Base-by-base conservation (phyloP, 345 rosid genomes). In the Hibiscus mutabilis region DNA sequence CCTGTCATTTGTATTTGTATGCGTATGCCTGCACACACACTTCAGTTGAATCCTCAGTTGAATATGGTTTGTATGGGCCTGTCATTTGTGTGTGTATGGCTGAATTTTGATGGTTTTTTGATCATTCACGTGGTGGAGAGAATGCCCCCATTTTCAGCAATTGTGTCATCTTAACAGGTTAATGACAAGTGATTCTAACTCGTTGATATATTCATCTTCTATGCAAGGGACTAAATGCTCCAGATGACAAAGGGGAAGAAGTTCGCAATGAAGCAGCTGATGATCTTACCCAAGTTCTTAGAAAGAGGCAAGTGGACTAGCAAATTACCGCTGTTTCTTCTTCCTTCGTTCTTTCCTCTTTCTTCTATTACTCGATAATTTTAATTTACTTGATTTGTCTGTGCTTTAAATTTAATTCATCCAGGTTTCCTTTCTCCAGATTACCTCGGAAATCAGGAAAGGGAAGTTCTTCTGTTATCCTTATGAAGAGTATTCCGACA, bases 361-460 rank as follows among this genome's bases (percentile, higher is more conserved):
- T 21, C 2, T 1, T 62, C 2, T 12, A 37, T 72, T 75, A 49
- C 16, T 24, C 1, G 5, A 21, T 22, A 5, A 7, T 72, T 61
- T 9, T 44, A 24, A 35, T 56, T 59, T 65, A 46, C 53, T 44
- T 31, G 65, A 72, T 70, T 7, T 55, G 24, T 42, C 33, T 31
- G 44, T 40, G 31, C 35, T 49, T 31, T 58, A 33, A 51, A 12
- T 70, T 76, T 58, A 57, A 73, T 47, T 33, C 40, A 24, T 72
- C 69, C 68, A 75, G 60, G 76, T 71, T 58, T 78, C 66, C 68
- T 66, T 71, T 70, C 75, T 73, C 76, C 11, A 82, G 87, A 78
- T 82, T 83, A 14, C 80, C 83, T 4, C 73, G 77, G 74, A 87
- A 87, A 79, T 58, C 77, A 49, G 79, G 81, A 67, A 88, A 73